These are phyloP conservation scores for Candida khao-thaluensis DNA, from an alignment of 805 yeast genomes.

Conservation along the genomic window DNA sequence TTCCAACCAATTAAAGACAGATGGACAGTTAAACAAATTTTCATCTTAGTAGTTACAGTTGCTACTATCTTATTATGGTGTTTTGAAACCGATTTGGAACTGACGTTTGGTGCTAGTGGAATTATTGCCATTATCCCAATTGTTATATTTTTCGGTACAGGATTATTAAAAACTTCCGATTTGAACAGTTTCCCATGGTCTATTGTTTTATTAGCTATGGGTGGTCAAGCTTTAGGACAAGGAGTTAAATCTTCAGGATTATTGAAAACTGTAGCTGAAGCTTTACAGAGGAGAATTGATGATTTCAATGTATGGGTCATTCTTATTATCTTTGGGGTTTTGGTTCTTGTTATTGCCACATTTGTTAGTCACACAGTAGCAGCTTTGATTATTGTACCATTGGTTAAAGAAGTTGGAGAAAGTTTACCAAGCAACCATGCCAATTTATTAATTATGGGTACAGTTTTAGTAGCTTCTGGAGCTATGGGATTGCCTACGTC, in stretches of 20 bases:
- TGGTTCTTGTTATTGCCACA: conserved; percentile 41
- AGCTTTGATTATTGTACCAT: conserved; percentile 42
- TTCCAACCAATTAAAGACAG: conserved; percentile 47
- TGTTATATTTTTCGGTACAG: conserved; percentile 49
- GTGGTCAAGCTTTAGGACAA: conserved; percentile 53
- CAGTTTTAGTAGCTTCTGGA: conserved; percentile 41
- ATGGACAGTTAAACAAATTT: conserved; percentile 46
- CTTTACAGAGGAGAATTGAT: conserved; percentile 42
- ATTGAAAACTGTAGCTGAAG: conserved; percentile 44
- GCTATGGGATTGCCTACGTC: conserved; percentile 48
- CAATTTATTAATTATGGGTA: conserved; percentile 39
- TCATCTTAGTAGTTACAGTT: conserved; percentile 40
- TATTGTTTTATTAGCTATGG: conserved; percentile 55
- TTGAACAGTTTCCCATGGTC: conserved; percentile 55
- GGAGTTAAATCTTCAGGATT: conserved; percentile 52
- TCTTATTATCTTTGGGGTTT: conserved; percentile 44
- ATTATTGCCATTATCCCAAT: conserved; percentile 49
- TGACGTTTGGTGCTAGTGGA: conserved; percentile 49
- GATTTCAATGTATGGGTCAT: conserved; percentile 45
- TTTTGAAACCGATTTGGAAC: conserved; percentile 40
- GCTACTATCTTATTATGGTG: conserved; percentile 52
- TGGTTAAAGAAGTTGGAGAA: conserved; percentile 42
- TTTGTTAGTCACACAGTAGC: conserved; percentile 47
- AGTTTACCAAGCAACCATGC: conserved; percentile 38
- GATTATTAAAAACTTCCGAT: conserved; percentile 46